Conservation (phyloP, 306 rosid species). For the Spatholobus suberectus region DNA sequence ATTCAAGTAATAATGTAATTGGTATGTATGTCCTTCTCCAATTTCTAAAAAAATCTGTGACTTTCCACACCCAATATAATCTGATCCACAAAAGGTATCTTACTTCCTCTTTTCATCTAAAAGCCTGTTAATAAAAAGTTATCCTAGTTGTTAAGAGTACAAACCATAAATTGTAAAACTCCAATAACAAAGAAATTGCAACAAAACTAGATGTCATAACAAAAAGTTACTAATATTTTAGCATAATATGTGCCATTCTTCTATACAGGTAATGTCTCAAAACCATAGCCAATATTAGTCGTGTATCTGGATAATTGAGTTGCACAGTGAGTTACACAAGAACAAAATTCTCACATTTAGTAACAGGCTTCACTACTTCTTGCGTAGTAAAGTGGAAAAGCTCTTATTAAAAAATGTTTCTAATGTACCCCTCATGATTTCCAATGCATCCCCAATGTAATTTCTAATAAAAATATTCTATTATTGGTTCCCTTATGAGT, state of each 20-base stretch:
- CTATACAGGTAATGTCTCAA: conserved; percentile 3
- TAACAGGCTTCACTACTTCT: not conserved
- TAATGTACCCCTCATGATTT: not conserved
- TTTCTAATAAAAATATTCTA: not conserved
- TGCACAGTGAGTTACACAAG: not conserved
- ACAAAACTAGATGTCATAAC: conserved; percentile 17
- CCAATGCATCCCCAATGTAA: not conserved
- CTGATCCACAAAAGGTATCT: conserved; percentile 93
- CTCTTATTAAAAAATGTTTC: not conserved
- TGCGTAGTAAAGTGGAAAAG: not conserved
- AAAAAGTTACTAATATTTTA: conserved; percentile 17
- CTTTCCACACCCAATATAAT: conserved; percentile 76
- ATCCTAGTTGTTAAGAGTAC: conserved; percentile 24
- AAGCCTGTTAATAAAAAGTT: conserved; percentile 58
- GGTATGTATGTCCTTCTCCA: conserved; percentile 93
- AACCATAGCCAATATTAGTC: conserved; percentile 24
- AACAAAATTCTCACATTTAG: not conserved
- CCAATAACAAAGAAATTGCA: conserved; percentile 22
- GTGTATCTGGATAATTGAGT: not conserved
- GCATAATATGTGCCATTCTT: not conserved
- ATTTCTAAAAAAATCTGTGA: conserved; percentile 54
- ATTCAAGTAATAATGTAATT: conserved; percentile 82
- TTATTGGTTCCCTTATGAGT: not conserved
- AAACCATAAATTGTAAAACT: conserved; percentile 28
- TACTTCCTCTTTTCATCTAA: conserved; percentile 78